Conservation (phyloP, 2,329 filamentous ascomycete species). For the Eutypella sp. region DNA sequence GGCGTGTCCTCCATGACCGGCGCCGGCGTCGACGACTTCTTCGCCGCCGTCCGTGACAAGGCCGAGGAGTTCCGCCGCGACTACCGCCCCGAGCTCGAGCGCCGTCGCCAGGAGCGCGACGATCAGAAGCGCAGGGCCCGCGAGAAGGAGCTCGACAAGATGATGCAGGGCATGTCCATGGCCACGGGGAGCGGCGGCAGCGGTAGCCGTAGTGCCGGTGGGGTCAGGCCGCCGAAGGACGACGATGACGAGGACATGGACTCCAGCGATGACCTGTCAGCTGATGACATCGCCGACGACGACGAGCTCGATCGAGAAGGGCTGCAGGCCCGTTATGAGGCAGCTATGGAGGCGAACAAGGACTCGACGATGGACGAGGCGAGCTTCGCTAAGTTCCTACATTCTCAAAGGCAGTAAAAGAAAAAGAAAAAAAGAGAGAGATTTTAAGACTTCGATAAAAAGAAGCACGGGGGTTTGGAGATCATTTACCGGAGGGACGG, state of each 20-base stretch:
- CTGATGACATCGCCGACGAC: constrained; percentile 54
- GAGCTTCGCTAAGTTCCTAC: constrained; percentile 58
- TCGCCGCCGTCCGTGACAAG: constrained; percentile 82
- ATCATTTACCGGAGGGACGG: neutral
- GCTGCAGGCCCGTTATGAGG: constrained; percentile 70
- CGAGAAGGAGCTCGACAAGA: constrained; percentile 79
- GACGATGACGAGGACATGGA: constrained; percentile 46
- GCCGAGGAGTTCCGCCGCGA: constrained; percentile 82
- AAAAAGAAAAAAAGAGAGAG: too few relatives aligned
- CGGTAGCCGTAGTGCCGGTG: constrained; percentile 21
- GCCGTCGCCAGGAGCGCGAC: constrained; percentile 69
- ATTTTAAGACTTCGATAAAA: too few relatives aligned
- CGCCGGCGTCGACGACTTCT: constrained; percentile 88
- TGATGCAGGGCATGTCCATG: constrained; percentile 87
- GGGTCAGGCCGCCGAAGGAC: constrained; percentile 37
- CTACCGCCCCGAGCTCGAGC: constrained; percentile 88
- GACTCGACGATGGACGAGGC: constrained; percentile 49
- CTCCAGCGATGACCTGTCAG: constrained; percentile 46
- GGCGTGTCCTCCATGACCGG: constrained; percentile 92
- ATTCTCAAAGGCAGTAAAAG: constrained; percentile 34
- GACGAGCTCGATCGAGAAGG: constrained; percentile 60
- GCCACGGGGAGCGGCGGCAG: constrained; percentile 22
- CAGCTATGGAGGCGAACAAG: constrained; percentile 60
- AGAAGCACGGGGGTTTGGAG: neutral
- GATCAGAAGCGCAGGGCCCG: constrained; percentile 65